These are phyloP conservation scores for Boletus mariae DNA, from an alignment of 1,284 basidiomycete species.

Conservation along the genomic window DNA sequence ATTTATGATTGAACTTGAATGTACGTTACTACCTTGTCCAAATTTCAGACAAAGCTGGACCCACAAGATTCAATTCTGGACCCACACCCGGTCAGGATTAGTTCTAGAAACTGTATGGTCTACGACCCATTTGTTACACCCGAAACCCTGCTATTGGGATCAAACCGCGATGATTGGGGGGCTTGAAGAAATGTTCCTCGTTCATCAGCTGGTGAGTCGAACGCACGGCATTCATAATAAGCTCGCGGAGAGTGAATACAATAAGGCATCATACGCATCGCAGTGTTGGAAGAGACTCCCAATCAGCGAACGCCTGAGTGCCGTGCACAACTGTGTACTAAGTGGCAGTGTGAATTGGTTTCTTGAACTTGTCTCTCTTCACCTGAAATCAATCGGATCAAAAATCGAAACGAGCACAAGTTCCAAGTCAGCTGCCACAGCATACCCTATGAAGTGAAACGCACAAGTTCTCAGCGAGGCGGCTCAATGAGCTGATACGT, in stretches of 20 bases:
- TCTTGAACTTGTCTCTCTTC: background rate
- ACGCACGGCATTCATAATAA: background rate
- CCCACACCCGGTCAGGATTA: too few species aligned
- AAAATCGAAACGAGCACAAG: background rate
- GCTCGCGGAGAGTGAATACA: slow-evolving; percentile 5
- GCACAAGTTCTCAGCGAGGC: background rate
- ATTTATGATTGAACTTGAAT: background rate
- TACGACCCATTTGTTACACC: too few species aligned
- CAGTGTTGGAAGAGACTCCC: background rate
- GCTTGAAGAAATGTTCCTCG: too few species aligned
- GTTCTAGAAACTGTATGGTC: too few species aligned
- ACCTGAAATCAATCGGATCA: background rate
- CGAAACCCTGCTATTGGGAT: too few species aligned
- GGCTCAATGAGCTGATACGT: background rate
- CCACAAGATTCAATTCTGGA: background rate
- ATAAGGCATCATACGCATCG: background rate
- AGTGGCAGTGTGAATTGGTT: background rate
- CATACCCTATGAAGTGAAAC: background rate
- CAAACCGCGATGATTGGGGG: too few species aligned
- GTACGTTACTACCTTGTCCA: background rate
- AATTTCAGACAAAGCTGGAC: background rate
- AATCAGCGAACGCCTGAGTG: background rate
- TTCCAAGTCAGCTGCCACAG: background rate
- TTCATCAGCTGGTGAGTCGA: background rate
- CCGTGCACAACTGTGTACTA: too few species aligned